Conservation (phyloP, 2,329 filamentous ascomycete genomes). For the Lasiodiplodia hormozganensis region DNA sequence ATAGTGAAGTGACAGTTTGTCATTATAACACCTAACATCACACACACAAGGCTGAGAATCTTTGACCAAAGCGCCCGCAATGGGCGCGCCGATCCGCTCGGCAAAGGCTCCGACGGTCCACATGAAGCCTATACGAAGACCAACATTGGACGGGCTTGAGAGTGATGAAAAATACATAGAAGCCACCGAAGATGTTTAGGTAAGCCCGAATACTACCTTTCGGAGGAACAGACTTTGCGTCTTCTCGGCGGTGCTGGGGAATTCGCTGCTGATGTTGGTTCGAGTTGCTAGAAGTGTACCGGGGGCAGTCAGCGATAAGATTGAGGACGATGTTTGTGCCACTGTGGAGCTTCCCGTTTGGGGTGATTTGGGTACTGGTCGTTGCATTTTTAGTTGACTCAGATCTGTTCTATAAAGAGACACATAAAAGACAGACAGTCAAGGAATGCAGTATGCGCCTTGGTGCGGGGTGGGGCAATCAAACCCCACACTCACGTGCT, state of each 20-base stretch:
- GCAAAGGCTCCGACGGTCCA: neutral
- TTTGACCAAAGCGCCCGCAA: neutral
- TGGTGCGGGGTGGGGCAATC: too few relatives aligned
- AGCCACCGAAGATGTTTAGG: neutral
- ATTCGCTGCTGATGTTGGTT: neutral
- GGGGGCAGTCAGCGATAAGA: neutral
- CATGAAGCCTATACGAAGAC: neutral
- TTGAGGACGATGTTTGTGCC: neutral
- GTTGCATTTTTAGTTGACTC: neutral
- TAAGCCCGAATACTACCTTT: neutral
- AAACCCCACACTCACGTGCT: too few relatives aligned
- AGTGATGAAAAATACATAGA: neutral
- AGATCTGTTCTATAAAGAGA: too few relatives aligned
- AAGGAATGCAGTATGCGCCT: too few relatives aligned
- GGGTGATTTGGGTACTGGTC: neutral
- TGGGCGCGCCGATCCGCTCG: neutral
- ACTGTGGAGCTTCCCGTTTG: neutral
- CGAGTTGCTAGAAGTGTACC: neutral
- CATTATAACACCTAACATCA: too few relatives aligned
- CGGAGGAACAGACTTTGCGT: neutral
- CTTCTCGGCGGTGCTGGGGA: neutral
- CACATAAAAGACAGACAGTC: too few relatives aligned
- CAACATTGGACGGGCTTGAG: neutral
- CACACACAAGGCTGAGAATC: neutral
- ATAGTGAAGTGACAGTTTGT: too few relatives aligned